Percentiles rank a stretch among this genome's conserved stretches.
Conservation (phyloP, 208 protist species). For the Crithidia sp. region DNA sequence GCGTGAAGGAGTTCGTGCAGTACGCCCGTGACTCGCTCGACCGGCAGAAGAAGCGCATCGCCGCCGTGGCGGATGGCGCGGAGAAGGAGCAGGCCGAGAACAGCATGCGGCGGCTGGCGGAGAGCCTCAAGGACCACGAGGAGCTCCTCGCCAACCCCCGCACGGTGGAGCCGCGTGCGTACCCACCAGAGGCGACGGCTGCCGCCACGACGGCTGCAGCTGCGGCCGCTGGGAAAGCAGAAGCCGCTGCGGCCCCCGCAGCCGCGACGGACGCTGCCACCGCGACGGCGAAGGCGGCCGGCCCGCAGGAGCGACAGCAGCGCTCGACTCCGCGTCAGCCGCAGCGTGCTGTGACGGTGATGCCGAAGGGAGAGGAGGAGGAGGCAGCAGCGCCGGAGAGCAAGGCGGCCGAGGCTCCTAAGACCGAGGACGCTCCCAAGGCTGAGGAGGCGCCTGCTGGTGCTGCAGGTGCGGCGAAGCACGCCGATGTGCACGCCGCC, state of each 20-base stretch:
- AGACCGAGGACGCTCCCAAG: background rate
- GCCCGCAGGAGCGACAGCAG: background rate
- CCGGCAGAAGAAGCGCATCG: slow-evolving; percentile 30
- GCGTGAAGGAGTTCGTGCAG: slow-evolving; percentile 60
- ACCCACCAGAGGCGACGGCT: slow-evolving; percentile 23
- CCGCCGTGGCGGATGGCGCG: slow-evolving; percentile 26
- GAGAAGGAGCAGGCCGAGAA: slow-evolving; percentile 34
- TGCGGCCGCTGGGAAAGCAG: background rate
- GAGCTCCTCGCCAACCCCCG: slow-evolving; percentile 45
- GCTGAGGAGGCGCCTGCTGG: background rate
- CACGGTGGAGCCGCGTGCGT: slow-evolving; percentile 37
- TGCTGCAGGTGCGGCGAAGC: background rate
- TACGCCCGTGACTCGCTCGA: slow-evolving; percentile 31
- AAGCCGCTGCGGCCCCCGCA: background rate
- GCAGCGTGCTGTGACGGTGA: slow-evolving; percentile 13
- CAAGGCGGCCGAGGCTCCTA: background rate
- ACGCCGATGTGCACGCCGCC: background rate
- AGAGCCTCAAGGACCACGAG: slow-evolving; percentile 50
- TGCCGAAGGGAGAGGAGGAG: slow-evolving; percentile 6
- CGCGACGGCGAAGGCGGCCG: background rate
- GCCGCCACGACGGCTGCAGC: background rate
- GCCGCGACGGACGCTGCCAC: background rate
- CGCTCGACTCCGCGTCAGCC: background rate
- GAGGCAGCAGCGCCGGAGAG: background rate
- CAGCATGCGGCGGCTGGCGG: slow-evolving; percentile 37